These are phyloP conservation scores for Pichia inconspicua DNA, from an alignment of 1,139 yeast genomes.

Conservation along the genomic window DNA sequence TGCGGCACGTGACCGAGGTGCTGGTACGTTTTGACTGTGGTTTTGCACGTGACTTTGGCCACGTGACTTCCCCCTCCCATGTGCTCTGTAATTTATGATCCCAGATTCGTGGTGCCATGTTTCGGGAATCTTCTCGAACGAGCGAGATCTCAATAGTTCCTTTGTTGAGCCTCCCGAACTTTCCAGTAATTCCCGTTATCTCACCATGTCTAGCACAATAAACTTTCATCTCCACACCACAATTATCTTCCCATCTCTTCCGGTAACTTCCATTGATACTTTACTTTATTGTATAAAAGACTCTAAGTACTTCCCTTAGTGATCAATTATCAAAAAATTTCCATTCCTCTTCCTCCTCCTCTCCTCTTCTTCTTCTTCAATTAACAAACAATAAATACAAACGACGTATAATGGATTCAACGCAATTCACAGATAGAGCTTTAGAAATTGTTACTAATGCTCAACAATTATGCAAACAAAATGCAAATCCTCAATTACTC, in stretches of 20 bases:
- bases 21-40: no score
- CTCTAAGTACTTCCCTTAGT: neutral
- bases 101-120: no score
- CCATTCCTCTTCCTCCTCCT: neutral
- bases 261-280: neutral
- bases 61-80: no score
- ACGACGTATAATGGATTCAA: conserved; percentile 31
- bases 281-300: no score
- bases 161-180: neutral
- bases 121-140: neutral
- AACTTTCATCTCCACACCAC: neutral
- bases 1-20: no score
- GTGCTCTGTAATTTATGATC: no score
- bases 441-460: conserved; percentile 73
- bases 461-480: conserved; percentile 73
- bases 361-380: neutral
- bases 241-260: neutral
- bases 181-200: neutral
- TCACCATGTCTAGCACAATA: neutral
- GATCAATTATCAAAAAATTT: no score
- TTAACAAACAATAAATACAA: neutral
- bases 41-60: no score
- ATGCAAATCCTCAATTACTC: conserved; percentile 70
- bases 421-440: conserved; percentile 91
- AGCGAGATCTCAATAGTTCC: neutral